These are phyloP conservation scores for Corinectria fuckeliana DNA, from an alignment of 2,329 filamentous ascomycete genomes.

Conservation along the genomic window DNA sequence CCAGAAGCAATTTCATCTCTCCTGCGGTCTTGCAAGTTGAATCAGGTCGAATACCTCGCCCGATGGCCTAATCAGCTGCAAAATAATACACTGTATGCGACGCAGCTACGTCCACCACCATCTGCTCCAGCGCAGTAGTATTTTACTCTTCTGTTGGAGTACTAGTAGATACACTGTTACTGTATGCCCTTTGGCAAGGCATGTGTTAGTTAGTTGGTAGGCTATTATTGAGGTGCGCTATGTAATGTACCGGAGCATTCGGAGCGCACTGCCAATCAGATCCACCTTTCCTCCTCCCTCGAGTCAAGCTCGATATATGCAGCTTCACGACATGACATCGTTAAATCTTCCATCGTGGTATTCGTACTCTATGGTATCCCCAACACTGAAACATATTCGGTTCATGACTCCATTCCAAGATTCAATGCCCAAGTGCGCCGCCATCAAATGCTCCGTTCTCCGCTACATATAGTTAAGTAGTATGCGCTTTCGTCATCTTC, in stretches of 20 bases:
- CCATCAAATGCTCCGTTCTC: not conserved
- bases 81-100: not conserved
- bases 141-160: no score
- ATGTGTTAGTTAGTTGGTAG: not conserved
- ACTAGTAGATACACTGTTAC: no score
- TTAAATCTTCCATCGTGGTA: slow-evolving; percentile 17
- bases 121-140: no score
- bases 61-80: not conserved
- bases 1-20: not conserved
- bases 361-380: slow-evolving; percentile 12
- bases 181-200: not conserved
- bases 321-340: slow-evolving; percentile 25
- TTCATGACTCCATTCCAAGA: slow-evolving; percentile 1
- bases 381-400: slow-evolving; percentile 6
- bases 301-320: slow-evolving; percentile 1
- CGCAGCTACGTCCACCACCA: not conserved
- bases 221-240: not conserved
- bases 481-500: not conserved
- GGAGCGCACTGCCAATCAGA: not conserved
- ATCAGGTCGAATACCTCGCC: not conserved
- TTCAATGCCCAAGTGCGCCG: slow-evolving; percentile 8
- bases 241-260: no score
- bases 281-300: not conserved
- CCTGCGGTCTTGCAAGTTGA: not conserved
- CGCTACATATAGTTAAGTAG: not conserved